Evolutionary conservation across 2,329 filamentous ascomycete species (phyloP), one percentile per base, ranked within the genome.

Genomic region (Aspergillus melleus): DNA sequence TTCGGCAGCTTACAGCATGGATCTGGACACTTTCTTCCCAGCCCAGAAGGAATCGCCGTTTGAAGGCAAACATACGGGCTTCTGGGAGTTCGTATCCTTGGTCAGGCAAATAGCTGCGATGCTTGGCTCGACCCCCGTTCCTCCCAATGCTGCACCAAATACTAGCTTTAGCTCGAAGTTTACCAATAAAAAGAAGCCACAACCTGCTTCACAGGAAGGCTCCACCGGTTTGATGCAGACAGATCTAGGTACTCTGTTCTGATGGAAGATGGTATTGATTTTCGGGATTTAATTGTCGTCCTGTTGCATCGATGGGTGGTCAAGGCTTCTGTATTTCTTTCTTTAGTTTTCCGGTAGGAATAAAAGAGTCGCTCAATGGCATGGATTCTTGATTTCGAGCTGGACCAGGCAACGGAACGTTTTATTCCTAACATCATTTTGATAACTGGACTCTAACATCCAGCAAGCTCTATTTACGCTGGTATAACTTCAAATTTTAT

Each of bases 11-110:
- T 78, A 72, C 69, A 68, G 49, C 24, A 70, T 68, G 26, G 71
- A 62, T 4, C 58, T 75, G 11, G 60, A 68, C 19, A 73, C 72
- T 0, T 77, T 79, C 64, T 79, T 79, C 59, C 73, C 72, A 3
- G 52, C 66, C 30, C 61, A 61, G 22, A 59, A 60, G 16, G 62
- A 64, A 32, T 50, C 64, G 22, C 54, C 52, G 22, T 19, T 61
- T 19, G 51, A 59, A 16, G 55, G 68, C 58, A 64, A 68, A 50
- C 30, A 62, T 24, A 57, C 57, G 16, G 76, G 76, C 0, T 77
- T 79, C 59, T 66, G 71, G 61, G 70, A 72, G 14, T 75, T 79
- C 42, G 62, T 79, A 24, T 60, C 62, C 26, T 54, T 73, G 57
- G 72, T 74, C n/a, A 71, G 71, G 59, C 70, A 70, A 50, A 69